Conservation (phyloP, 352 stramenopile species). For the Globisporangium splendens region DNA sequence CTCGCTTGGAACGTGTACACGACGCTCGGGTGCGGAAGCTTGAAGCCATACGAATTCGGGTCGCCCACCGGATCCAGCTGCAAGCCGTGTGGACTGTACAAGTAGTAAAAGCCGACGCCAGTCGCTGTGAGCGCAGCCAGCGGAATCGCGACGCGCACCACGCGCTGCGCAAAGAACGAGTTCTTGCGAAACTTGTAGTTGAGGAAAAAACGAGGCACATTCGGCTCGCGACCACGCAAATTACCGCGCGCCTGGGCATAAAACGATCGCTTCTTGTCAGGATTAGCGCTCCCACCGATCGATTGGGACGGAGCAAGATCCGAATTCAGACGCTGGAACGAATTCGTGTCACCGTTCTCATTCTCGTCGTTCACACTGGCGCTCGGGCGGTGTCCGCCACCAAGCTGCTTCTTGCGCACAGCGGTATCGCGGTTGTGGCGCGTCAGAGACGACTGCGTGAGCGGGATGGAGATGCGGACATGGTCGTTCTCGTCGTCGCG, state of each 20-base stretch:
- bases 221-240: slow-evolving; percentile 45
- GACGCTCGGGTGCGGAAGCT: slow-evolving; percentile 29
- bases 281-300: slow-evolving; percentile 5
- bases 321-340: slow-evolving; percentile 10
- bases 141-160: slow-evolving; percentile 43
- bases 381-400: not conserved
- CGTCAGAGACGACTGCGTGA: slow-evolving; percentile 11
- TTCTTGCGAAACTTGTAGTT: slow-evolving; percentile 62
- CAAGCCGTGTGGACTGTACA: slow-evolving; percentile 45
- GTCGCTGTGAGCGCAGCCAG: slow-evolving; percentile 37
- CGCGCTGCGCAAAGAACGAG: slow-evolving; percentile 70
- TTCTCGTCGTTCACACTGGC: slow-evolving; percentile 9
- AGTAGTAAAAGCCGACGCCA: slow-evolving; percentile 68
- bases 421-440: slow-evolving; percentile 2
- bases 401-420: not conserved
- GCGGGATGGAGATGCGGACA: slow-evolving; percentile 5
- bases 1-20: slow-evolving; percentile 71
- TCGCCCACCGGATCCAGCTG: slow-evolving; percentile 30
- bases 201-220: slow-evolving; percentile 53
- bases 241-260: slow-evolving; percentile 26
- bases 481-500: slow-evolving; percentile 14
- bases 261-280: slow-evolving; percentile 58
- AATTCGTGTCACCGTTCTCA: not conserved
- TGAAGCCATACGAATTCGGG: slow-evolving; percentile 42
- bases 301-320: slow-evolving; percentile 5